Percentiles rank a stretch among this genome's conserved stretches.
Evolutionary conservation across 2,329 filamentous ascomycete species (phyloP).

Genomic region (Fusarium xyrophilum): DNA sequence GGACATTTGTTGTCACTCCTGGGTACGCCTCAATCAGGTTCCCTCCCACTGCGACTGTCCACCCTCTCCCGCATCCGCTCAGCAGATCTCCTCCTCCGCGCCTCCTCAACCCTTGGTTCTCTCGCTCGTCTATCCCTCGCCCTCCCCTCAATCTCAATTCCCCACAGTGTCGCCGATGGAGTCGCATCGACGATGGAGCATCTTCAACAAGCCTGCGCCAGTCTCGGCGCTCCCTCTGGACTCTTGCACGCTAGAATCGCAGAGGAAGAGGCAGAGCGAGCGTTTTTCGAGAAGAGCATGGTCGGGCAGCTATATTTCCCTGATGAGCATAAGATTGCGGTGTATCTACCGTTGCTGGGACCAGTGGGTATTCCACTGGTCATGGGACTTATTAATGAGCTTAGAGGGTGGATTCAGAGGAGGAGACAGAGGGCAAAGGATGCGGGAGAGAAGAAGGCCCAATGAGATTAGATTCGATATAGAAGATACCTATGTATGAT

Average conservation of each 20-base stretch:
- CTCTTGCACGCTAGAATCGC: slow-evolving; percentile 83
- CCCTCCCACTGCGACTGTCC: slow-evolving; percentile 82
- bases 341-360: slow-evolving; percentile 90
- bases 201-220: slow-evolving; percentile 77
- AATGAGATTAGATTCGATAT: slow-evolving; percentile 31
- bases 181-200: slow-evolving; percentile 81
- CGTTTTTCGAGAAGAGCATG: slow-evolving; percentile 99
- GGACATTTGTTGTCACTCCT: slow-evolving; percentile 88
- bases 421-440: slow-evolving; percentile 53
- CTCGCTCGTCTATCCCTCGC: slow-evolving; percentile 84
- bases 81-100: slow-evolving; percentile 83
- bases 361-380: slow-evolving; percentile 89
- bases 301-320: slow-evolving; percentile 98
- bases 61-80: slow-evolving; percentile 86
- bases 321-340: slow-evolving; percentile 96
- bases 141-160: slow-evolving; percentile 89
- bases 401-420: slow-evolving; percentile 67
- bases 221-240: slow-evolving; percentile 70
- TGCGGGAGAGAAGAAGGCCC: slow-evolving; percentile 49
- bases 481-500: slow-evolving; percentile 26
- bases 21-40: slow-evolving; percentile 82
- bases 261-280: slow-evolving; percentile 86
- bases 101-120: slow-evolving; percentile 92
- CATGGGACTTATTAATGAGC: slow-evolving; percentile 82
- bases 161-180: slow-evolving; percentile 82